Base-by-base conservation (phyloP, 192 early-diverging fungal species). In the Diversispora eburnea region DNA sequence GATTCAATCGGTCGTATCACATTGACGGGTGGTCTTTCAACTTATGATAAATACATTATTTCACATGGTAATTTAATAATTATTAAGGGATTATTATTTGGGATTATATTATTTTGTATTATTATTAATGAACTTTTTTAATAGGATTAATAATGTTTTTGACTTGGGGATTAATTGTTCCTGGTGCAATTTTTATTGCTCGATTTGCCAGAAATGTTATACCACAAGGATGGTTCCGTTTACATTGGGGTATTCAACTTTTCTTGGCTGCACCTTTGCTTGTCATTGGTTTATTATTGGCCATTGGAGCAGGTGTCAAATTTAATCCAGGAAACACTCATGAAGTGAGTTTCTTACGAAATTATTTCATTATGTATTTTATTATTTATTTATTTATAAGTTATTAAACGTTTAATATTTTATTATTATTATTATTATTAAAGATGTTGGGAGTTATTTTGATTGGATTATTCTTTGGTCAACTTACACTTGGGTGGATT, bases 141-240 rank as follows among this genome's bases (percentile, higher is more conserved):
- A 15, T 48, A 72, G 58, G n/a, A 15, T 1, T 42, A 13, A 33
- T 72, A 13, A 72, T 72, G 70, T 72, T 61, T 61, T 22, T 20
- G 12, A 52, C 58, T 15, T 72, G 70, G 70, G 12, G 19, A 12
- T 20, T 72, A 13, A 0, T 39, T 13, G 42, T 25, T 33, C 70
- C 70, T 48, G 22, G 25, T 9, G 70, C 43, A 54, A n/a, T 72
- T 22, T 72, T 72, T 33, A 47, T 72, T n/a, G 57, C 57, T 20
- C 41, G 70, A 13, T 72, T 72, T 33, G 57, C 48, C 7, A 58
- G 58, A 22, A 25, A 60, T 5, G 4, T 39, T 52, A 19, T 72
- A 47, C 56, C 57, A 17, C 46, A 15, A 46, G 7, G 13, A 48
- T 72, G 57, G 57, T 60, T 72, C 46, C 33, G 20, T 13, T 49